phyloP scores from a whole-genome alignment of 768 basidiomycete genomes.

The Termitomyces sp. region DNA sequence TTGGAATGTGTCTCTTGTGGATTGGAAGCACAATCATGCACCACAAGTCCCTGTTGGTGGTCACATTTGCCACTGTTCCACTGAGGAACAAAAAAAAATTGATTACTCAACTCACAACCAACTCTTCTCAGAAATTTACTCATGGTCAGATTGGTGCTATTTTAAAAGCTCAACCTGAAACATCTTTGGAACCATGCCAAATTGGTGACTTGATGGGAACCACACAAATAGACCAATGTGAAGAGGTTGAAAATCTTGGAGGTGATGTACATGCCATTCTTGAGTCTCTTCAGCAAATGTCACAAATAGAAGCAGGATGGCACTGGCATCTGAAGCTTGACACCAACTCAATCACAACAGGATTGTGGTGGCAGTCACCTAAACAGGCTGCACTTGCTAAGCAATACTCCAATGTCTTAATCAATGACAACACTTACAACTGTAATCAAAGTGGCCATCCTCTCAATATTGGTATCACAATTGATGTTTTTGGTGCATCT shows the following conservation, averaged over 20 bases:
- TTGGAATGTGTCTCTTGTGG: conserved; percentile 14
- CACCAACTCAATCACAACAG: conserved; percentile 11
- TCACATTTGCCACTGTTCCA: conserved; percentile 8
- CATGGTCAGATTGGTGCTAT: too few species aligned
- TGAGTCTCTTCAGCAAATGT: conserved; percentile 13
- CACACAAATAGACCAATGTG: conserved; percentile 11
- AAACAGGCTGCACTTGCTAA: conserved; percentile 18
- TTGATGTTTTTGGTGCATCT: conserved; percentile 20
- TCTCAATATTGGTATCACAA: conserved; percentile 26
- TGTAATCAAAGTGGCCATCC: conserved; percentile 23
- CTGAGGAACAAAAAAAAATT: conserved; percentile 11
- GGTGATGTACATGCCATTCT: conserved; percentile 25
- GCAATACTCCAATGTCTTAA: conserved; percentile 24
- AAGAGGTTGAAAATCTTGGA: conserved; percentile 19
- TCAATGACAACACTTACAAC: conserved; percentile 28
- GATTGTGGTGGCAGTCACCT: conserved; percentile 30
- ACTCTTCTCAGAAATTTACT: conserved; percentile 9
- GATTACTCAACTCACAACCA: conserved; percentile 5
- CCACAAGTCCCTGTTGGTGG: conserved; percentile 15
- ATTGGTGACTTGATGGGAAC: conserved; percentile 25
- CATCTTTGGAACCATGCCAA: too few species aligned
- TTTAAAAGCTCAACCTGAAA: too few species aligned
- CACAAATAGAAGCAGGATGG: conserved; percentile 15
- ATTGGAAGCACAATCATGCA: conserved; percentile 22
- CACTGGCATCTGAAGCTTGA: conserved; percentile 17